phyloP scores from a whole-genome alignment of 352 stramenopile species.

The Phytophthora hybrid region DNA sequence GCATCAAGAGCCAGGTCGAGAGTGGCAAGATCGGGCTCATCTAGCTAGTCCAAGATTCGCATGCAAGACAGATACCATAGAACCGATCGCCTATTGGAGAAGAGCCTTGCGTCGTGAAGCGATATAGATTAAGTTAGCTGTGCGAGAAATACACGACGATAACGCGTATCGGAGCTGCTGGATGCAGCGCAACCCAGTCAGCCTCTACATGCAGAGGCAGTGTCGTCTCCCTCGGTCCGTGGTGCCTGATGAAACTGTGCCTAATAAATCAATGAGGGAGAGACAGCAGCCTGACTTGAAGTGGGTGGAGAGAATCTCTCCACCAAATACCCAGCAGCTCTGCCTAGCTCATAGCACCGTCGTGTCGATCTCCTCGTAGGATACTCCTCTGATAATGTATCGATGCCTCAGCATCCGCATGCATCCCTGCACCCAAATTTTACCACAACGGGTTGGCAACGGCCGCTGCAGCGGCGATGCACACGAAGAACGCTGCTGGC shows the following conservation, averaged over 20 bases:
- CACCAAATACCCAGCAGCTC: not conserved
- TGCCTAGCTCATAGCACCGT: slow-evolving; percentile 14
- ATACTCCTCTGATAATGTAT: slow-evolving; percentile 34
- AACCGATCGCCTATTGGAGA: slow-evolving; percentile 2
- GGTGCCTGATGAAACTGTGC: slow-evolving; percentile 29
- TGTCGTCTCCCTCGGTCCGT: slow-evolving; percentile 8
- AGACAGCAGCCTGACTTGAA: not conserved
- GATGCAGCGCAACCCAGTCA: slow-evolving; percentile 14
- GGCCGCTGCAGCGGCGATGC: slow-evolving; percentile 66
- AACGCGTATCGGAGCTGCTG: slow-evolving; percentile 17
- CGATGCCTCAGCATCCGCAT: not conserved
- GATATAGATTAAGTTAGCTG: slow-evolving; percentile 52
- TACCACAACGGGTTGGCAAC: slow-evolving; percentile 73
- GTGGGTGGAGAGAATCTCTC: not conserved
- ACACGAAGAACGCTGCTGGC: slow-evolving; percentile 72
- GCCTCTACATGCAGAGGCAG: slow-evolving; percentile 27
- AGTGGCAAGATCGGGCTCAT: slow-evolving; percentile 64
- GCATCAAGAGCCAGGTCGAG: slow-evolving; percentile 64
- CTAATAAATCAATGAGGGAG: slow-evolving; percentile 23
- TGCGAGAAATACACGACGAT: slow-evolving; percentile 35
- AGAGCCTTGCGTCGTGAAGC: slow-evolving; percentile 22
- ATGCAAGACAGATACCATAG: slow-evolving; percentile 19
- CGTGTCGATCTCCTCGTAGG: slow-evolving; percentile 4
- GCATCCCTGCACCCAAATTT: slow-evolving; percentile 17
- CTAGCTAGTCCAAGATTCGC: slow-evolving; percentile 17